A percentile compares a stretch with the other conserved stretches of the same genome.
Evolutionary conservation across 148 eudicot species (phyloP).

Genomic region (Vaccinium darrowii): DNA sequence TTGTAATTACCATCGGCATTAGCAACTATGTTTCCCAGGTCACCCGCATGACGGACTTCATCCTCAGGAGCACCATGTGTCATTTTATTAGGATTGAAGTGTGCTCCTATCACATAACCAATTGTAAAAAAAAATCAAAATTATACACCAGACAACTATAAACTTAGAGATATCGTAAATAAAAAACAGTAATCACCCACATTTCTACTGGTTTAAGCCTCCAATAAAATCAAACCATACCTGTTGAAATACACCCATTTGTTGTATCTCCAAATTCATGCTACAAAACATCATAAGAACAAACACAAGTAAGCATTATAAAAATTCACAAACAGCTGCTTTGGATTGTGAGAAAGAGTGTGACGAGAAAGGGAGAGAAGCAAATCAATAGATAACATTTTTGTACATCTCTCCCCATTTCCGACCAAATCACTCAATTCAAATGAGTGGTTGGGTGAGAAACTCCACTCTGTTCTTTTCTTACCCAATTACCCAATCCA

Average conservation of each 20-base stretch:
- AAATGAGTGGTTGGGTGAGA: too few species aligned
- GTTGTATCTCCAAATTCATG: slow-evolving; percentile 94
- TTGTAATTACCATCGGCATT: slow-evolving; percentile 58
- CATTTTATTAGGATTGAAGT: slow-evolving; percentile 77
- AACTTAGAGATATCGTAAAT: background rate
- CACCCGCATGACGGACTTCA: slow-evolving; percentile 98
- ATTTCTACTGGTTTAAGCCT: slow-evolving; percentile 7
- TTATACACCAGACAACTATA: background rate
- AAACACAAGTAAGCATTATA: background rate
- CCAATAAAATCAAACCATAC: slow-evolving; percentile 31
- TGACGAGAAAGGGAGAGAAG: too few species aligned
- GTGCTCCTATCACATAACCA: slow-evolving; percentile 59
- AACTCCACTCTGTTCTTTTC: too few species aligned
- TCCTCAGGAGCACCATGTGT: slow-evolving; percentile 99
- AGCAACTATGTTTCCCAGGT: slow-evolving; percentile 99
- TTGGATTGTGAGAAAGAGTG: too few species aligned
- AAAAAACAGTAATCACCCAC: background rate
- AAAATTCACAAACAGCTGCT: background rate
- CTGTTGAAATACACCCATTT: slow-evolving; percentile 96
- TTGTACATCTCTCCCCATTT: too few species aligned
- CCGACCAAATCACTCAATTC: too few species aligned
- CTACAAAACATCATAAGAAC: slow-evolving; percentile 32
- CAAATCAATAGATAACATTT: too few species aligned
- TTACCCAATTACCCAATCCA: too few species aligned
- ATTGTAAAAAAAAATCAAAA: background rate